phyloP scores from a whole-genome alignment of 257 asterid species.

The Forsythia suspensa region DNA sequence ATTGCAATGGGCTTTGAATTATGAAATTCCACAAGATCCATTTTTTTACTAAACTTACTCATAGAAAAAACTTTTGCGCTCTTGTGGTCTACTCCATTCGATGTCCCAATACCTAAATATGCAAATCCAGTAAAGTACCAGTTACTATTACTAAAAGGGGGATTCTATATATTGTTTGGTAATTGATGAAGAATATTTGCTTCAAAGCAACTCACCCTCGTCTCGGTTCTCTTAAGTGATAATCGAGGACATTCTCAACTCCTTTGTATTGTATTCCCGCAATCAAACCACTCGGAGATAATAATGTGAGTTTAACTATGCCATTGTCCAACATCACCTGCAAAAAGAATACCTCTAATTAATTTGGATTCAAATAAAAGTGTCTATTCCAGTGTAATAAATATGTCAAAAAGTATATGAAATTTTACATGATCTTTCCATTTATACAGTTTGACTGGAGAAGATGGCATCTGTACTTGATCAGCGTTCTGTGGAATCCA shows the following conservation, averaged over 20 bases:
- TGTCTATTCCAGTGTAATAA: background rate
- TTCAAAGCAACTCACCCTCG: constrained; percentile 27
- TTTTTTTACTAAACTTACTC: constrained; percentile 10
- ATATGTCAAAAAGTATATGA: too few relatives aligned
- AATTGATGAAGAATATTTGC: background rate
- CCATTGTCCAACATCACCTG: constrained; percentile 36
- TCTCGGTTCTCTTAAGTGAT: constrained; percentile 4
- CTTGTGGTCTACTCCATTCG: constrained; percentile 18
- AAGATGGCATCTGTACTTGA: background rate
- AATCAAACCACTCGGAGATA: constrained; percentile 24
- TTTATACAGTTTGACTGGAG: background rate
- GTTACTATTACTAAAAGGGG: background rate
- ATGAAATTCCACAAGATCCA: background rate
- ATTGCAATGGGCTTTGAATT: background rate
- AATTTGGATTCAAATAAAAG: background rate
- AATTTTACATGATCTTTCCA: background rate
- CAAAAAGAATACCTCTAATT: background rate
- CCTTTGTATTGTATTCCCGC: constrained; percentile 25
- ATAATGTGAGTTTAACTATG: constrained; percentile 21
- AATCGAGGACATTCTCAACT: constrained; percentile 19
- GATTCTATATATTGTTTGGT: background rate
- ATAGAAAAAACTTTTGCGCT: background rate
- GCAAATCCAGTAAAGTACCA: background rate
- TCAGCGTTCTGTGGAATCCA: background rate
- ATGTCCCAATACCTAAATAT: constrained; percentile 38